A percentile compares a stretch with the other conserved stretches of the same genome.
Evolutionary conservation across 2,329 filamentous ascomycete species (phyloP).

Genomic region (Orbilia ellipsospora): DNA sequence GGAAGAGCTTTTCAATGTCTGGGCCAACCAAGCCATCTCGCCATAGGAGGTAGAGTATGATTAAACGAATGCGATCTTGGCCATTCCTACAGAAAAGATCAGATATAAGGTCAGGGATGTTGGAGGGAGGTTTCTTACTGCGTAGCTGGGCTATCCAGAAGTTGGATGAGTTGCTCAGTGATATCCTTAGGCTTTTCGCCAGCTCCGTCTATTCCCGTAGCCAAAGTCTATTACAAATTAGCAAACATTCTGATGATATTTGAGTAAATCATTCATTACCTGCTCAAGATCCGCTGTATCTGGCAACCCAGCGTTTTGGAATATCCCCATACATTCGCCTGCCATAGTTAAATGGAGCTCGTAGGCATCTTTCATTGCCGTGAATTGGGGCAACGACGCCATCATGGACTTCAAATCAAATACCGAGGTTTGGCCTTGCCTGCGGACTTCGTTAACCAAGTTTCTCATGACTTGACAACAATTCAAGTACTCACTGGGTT

Average conservation of each 20-base stretch:
- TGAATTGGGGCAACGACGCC: conserved; percentile 91
- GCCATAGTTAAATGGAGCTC: conserved; percentile 96
- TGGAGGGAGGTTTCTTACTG: conserved; percentile 47
- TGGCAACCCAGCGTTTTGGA: conserved; percentile 82
- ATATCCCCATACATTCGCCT: conserved; percentile 94
- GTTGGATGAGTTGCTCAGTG: conserved; percentile 82
- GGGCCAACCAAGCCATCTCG: conserved; percentile 84
- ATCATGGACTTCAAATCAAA: conserved; percentile 98
- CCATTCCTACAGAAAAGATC: conserved; percentile 26
- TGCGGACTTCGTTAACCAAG: conserved; percentile 61
- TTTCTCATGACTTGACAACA: conserved; percentile 11
- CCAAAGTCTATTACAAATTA: conserved; percentile 70
- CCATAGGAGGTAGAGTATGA: conserved; percentile 87
- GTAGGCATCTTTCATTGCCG: conserved; percentile 94
- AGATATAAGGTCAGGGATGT: not conserved
- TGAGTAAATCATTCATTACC: conserved; percentile 61
- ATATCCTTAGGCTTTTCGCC: conserved; percentile 90
- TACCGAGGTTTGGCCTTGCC: conserved; percentile 77
- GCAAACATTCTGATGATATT: conserved; percentile 7
- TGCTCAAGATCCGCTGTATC: conserved; percentile 92
- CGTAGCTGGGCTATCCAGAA: conserved; percentile 82
- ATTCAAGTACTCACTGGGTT: conserved; percentile 66
- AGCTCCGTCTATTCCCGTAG: conserved; percentile 93
- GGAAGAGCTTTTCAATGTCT: conserved; percentile 84
- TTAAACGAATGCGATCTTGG: conserved; percentile 80